These are phyloP conservation scores for Leucocoprinus birnbaumii DNA, from an alignment of 768 basidiomycete species.

Conservation along the genomic window DNA sequence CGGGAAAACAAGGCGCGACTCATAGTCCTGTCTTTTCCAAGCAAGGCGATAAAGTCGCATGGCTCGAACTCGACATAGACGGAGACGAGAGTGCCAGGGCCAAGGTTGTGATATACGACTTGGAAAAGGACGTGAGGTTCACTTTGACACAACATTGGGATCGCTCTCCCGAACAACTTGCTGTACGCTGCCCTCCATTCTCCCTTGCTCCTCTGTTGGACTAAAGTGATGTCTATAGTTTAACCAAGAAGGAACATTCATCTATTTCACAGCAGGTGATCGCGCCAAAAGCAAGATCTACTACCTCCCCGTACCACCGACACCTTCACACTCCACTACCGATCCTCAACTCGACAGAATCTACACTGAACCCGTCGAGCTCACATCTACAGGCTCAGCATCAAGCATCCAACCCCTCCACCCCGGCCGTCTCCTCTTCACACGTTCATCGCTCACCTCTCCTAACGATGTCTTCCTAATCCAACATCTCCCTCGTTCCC, in stretches of 20 bases:
- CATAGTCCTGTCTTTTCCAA: constrained; percentile 68
- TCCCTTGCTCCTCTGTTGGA: background rate
- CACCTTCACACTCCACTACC: constrained; percentile 51
- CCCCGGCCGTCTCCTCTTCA: constrained; percentile 63
- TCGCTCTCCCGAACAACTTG: constrained; percentile 62
- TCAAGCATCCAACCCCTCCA: constrained; percentile 62
- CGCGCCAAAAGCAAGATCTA: constrained; percentile 76
- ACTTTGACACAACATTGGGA: constrained; percentile 86
- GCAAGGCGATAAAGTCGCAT: constrained; percentile 72
- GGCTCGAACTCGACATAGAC: constrained; percentile 85
- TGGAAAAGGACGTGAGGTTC: constrained; percentile 61
- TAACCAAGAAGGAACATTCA: constrained; percentile 61
- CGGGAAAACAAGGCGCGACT: constrained; percentile 82
- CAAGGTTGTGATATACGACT: constrained; percentile 78
- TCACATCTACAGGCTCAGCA: constrained; percentile 57
- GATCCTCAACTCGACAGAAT: constrained; percentile 44
- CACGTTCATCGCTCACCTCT: constrained; percentile 67
- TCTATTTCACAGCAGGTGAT: constrained; percentile 80
- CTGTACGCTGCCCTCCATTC: constrained; percentile 37
- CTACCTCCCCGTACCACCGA: constrained; percentile 61
- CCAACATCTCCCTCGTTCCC: constrained; percentile 29
- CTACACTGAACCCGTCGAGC: constrained; percentile 49
- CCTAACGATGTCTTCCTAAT: constrained; percentile 82
- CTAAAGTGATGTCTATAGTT: constrained; percentile 46
- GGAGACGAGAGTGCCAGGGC: constrained; percentile 88